A percentile compares a stretch with the other conserved stretches of the same genome.
phyloP scores from a whole-genome alignment of 805 yeast species.

The Spathaspora gorwiae region DNA sequence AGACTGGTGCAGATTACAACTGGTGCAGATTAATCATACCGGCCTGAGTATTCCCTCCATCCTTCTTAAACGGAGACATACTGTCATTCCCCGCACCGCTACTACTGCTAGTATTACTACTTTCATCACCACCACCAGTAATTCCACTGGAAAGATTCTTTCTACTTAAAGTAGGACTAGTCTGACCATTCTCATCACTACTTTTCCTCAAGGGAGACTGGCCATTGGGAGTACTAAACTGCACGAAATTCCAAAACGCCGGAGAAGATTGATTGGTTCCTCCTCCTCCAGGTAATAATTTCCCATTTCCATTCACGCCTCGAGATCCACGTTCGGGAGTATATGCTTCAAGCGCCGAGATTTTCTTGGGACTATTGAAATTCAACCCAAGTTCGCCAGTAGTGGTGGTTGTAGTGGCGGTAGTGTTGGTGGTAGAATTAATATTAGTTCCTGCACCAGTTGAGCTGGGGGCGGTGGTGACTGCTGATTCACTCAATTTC shows the following conservation, averaged over 20 bases:
- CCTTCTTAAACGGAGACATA: not conserved
- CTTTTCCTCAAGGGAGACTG: slow-evolving; percentile 39
- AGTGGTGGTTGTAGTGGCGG: slow-evolving; percentile 11
- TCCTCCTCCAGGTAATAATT: slow-evolving; percentile 11
- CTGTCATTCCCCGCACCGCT: slow-evolving; percentile 1
- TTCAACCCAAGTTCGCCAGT: slow-evolving; percentile 33
- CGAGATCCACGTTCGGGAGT: slow-evolving; percentile 42
- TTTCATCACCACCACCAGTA: not conserved
- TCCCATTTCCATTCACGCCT: slow-evolving; percentile 13
- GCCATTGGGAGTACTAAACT: slow-evolving; percentile 51
- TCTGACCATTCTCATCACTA: slow-evolving; percentile 30
- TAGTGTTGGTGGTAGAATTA: no score
- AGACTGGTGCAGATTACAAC: not conserved
- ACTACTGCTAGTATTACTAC: not conserved
- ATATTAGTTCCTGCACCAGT: no score
- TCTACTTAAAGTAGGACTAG: slow-evolving; percentile 37
- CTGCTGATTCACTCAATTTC: slow-evolving; percentile 5
- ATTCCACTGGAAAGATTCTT: slow-evolving; percentile 8
- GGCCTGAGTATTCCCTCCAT: not conserved
- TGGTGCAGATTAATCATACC: not conserved
- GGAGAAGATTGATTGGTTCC: slow-evolving; percentile 65
- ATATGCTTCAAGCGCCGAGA: slow-evolving; percentile 39
- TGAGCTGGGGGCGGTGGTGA: not conserved
- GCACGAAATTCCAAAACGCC: slow-evolving; percentile 90
- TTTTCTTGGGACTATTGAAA: slow-evolving; percentile 40